Base-by-base conservation (phyloP, 2,329 filamentous ascomycete species). In the Cercospora zeae-maydis region DNA sequence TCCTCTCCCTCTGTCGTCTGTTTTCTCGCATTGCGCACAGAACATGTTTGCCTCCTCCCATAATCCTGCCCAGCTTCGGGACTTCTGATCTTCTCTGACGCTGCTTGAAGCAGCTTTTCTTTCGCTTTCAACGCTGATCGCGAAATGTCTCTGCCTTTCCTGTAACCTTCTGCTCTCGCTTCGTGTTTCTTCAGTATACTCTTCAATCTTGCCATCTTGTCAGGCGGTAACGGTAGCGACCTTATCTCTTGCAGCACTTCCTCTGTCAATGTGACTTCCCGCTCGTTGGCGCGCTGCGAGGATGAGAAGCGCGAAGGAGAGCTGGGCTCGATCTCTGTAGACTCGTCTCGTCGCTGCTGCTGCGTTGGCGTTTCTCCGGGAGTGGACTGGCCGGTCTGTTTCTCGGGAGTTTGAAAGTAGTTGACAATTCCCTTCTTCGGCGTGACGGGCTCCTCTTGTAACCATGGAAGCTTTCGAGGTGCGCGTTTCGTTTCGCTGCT, bases 111-210 rank as follows among this genome's bases (percentile, higher is more conserved):
- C 77, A 86, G 78, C 73, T 85, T 76, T 79, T 93, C 88, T 66
- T 87, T 87, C 4, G 81, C 80, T 71, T 85, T 86, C 34, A 91
- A 71, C 3, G 82, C 83, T 8, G 83, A 74, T n/a, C 90, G 78
- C 3, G 84, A 82, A 6, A 88, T 83, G 63, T 93, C 89, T 2
- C 89, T 80, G 0, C 88, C 88, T 65, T 83, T 83, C 39, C 81
- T 79, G 19, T 90, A 80, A 0, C 89, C 90, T 69, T 83, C 84
- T 0, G 82, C 80, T 57, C 81, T 82, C 57, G 86, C 76, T 14
- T 84, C 83, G 66, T 90, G 81, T 49, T 77, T 82, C 36, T 81
- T 79, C 33, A 91, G 77, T 7, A 84, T 68, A 24, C 67, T 63
- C 0, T 75, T 73, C 1, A 88, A 73, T 21, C 72, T 75, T 1